Evolutionary conservation across 2,329 filamentous ascomycete genomes (phyloP), one percentile per base, ranked within the genome.

Genomic region (Fusarium beomiforme): DNA sequence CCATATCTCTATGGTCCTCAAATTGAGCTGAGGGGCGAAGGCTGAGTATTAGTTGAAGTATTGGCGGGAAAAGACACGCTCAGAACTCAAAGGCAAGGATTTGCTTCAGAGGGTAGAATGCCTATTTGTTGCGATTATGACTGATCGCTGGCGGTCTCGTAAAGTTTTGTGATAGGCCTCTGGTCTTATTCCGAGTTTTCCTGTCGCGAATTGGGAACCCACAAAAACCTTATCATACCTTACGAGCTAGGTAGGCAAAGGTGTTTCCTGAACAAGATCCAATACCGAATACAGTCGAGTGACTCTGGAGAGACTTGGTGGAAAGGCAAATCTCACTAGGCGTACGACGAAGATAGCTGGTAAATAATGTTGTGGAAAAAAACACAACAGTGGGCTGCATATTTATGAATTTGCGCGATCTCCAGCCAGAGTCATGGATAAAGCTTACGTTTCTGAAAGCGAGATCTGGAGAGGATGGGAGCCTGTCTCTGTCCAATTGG

Each of bases 371-470:
- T 59, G 33, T 41, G 47, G 24, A 33, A 43, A 24, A 44, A 37
- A 61, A 60, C 31, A 59, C 43, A 51, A 59, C 43, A 53, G 67
- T 47, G 51, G 57, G 58, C 29, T 54, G 64, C 39, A 59, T 68
- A 47, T 72, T 73, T 64, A 72, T 66, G 55, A 36, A 63, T 44
- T 59, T 62, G 51, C 54, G 70, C 56, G 58, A 65, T 62, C 62
- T 43, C 54, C 43, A 44, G 54, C 39, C 53, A 64, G 57, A 65
- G 66, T 67, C 69, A 73, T 73, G 62, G 73, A 67, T 56, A 74
- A 50, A 44, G 69, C 67, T 72, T 74, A 75, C 69, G 71, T 70
- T 75, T 72, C 65, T 75, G 58, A 74, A 74, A 71, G 63, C 56
- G 43, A 67, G 73, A 75, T 74, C 69, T 66, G 72, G 65, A 65